Percentiles rank a stretch among this genome's conserved stretches.
These are phyloP conservation scores for Heimioporus retisporus DNA, from an alignment of 1,284 basidiomycete genomes.

Conservation along the genomic window DNA sequence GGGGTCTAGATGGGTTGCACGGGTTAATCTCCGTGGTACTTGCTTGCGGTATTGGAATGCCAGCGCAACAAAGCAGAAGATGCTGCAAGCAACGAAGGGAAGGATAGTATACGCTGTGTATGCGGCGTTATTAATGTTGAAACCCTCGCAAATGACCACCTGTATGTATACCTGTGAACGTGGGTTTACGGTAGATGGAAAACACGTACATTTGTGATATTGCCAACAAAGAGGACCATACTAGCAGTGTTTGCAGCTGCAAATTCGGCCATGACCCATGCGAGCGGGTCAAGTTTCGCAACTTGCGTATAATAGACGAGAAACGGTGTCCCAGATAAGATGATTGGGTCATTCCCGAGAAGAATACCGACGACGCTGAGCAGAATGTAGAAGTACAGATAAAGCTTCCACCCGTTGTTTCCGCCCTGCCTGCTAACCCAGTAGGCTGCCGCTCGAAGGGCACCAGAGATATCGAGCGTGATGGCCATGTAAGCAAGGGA, in stretches of 20 bases:
- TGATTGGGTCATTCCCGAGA: slow-evolving; percentile 93
- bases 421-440: slow-evolving; percentile 87
- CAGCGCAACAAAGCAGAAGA: slow-evolving; percentile 65
- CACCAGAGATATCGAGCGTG: slow-evolving; percentile 91
- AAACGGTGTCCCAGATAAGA: slow-evolving; percentile 91
- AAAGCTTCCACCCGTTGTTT: slow-evolving; percentile 76
- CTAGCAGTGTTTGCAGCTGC: slow-evolving; percentile 86
- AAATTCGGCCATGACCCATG: slow-evolving; percentile 68
- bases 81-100: slow-evolving; percentile 72
- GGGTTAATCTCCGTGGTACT: slow-evolving; percentile 59
- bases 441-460: slow-evolving; percentile 90
- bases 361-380: slow-evolving; percentile 83
- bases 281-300: slow-evolving; percentile 59
- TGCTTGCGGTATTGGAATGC: slow-evolving; percentile 63
- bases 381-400: slow-evolving; percentile 84
- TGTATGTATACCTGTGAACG: slow-evolving; percentile 7
- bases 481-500: slow-evolving; percentile 96
- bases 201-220: slow-evolving; percentile 72
- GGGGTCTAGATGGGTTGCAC: slow-evolving; percentile 51
- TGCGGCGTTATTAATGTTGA: slow-evolving; percentile 66
- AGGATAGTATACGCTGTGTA: slow-evolving; percentile 80
- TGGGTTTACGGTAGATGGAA: neutral
- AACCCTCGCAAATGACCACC: slow-evolving; percentile 74
- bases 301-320: slow-evolving; percentile 88
- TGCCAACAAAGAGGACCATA: slow-evolving; percentile 75